A percentile compares a stretch with the other conserved stretches of the same genome.
phyloP scores from a whole-genome alignment of 2,329 filamentous ascomycete genomes.

The Fusarium decemcellulare region DNA sequence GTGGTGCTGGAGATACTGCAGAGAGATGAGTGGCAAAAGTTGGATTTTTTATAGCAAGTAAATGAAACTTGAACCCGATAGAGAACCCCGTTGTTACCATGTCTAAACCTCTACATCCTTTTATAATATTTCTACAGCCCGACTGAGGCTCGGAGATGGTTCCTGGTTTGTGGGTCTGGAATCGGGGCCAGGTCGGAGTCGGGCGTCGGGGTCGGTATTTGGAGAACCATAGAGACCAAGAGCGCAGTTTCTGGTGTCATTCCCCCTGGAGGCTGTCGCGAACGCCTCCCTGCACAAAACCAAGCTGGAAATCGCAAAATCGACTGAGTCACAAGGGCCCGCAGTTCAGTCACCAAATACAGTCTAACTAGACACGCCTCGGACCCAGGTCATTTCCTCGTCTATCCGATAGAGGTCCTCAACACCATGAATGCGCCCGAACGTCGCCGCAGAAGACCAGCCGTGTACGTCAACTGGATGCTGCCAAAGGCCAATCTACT shows the following conservation, averaged over 20 bases:
- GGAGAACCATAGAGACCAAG: neutral
- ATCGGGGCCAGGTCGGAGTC: neutral
- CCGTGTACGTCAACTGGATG: conserved; percentile 36
- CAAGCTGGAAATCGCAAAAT: too few species aligned
- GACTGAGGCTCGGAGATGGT: conserved; percentile 3
- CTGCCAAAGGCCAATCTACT: neutral
- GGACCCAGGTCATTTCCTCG: too few species aligned
- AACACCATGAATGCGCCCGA: conserved; percentile 35
- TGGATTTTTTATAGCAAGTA: neutral
- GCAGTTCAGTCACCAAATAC: too few species aligned
- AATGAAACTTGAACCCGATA: neutral
- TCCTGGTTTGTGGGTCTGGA: neutral
- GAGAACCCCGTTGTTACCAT: neutral
- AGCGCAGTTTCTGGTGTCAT: conserved; percentile 18
- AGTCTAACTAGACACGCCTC: too few species aligned
- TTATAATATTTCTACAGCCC: neutral
- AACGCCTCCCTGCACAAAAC: neutral
- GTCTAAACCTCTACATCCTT: neutral
- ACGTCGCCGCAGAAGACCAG: conserved; percentile 48
- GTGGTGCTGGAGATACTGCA: too few species aligned
- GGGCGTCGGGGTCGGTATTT: conserved; percentile 17
- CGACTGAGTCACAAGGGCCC: neutral
- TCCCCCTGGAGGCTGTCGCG: conserved; percentile 6
- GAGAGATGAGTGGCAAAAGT: too few species aligned
- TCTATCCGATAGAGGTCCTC: neutral